phyloP scores from a whole-genome alignment of 139 green algal genomes.

The Chlorella vulgaris region DNA sequence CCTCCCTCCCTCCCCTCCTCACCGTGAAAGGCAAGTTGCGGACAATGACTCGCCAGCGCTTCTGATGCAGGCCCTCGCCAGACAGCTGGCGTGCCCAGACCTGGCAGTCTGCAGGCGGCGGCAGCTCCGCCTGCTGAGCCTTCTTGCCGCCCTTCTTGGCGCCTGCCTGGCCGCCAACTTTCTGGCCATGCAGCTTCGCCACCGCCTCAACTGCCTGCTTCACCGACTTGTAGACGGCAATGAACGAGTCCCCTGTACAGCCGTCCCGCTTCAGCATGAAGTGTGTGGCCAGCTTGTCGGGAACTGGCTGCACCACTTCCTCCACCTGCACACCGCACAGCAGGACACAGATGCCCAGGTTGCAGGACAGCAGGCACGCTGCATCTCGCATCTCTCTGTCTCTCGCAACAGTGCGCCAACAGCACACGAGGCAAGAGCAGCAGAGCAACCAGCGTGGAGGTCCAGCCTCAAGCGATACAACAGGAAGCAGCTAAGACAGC shows the following conservation, averaged over 20 bases:
- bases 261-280: conserved; percentile 77
- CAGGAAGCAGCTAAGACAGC: background rate
- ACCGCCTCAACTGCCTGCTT: conserved; percentile 78
- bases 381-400: no score
- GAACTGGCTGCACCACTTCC: conserved; percentile 58
- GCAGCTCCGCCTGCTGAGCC: background rate
- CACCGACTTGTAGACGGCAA: conserved; percentile 74
- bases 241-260: conserved; percentile 66
- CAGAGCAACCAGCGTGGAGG: no score
- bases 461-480: background rate
- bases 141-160: background rate
- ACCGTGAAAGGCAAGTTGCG: conserved; percentile 91
- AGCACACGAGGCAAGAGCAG: background rate
- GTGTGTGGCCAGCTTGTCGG: conserved; percentile 45
- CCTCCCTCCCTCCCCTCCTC: background rate
- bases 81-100: conserved; percentile 68
- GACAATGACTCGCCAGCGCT: conserved; percentile 91
- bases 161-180: conserved; percentile 4
- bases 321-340: conserved; percentile 49
- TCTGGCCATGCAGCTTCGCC: conserved; percentile 68
- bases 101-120: background rate
- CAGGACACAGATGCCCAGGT: background rate
- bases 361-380: background rate
- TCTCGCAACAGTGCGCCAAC: background rate
- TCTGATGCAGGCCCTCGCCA: conserved; percentile 84